Conservation (phyloP, 169 alveolate species). For the Cytauxzoon felis region DNA sequence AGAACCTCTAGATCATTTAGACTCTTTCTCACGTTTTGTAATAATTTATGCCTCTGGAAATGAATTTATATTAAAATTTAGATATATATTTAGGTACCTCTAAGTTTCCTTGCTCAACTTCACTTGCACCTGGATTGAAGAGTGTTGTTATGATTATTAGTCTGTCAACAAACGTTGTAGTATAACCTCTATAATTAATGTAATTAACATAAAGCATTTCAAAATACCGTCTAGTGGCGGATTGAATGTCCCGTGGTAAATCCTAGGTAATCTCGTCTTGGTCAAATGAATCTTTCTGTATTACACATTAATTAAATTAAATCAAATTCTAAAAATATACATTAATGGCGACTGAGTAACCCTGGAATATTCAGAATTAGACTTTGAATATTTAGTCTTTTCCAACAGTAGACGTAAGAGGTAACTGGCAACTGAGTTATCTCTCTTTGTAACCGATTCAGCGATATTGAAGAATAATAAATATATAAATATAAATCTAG, state of each 20-base stretch:
- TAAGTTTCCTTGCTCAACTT: slow-evolving; percentile 21
- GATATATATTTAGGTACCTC: background rate
- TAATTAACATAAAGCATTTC: background rate
- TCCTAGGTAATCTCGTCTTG: slow-evolving; percentile 40
- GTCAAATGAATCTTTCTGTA: slow-evolving; percentile 31
- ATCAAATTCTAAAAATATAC: background rate
- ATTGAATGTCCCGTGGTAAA: slow-evolving; percentile 31
- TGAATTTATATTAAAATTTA: background rate
- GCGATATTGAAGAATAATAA: background rate
- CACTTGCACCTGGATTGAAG: slow-evolving; percentile 41
- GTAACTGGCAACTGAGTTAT: slow-evolving; percentile 21
- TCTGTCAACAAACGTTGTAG: slow-evolving; percentile 9
- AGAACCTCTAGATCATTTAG: slow-evolving; percentile 4
- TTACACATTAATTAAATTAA: background rate
- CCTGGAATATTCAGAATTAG: slow-evolving; percentile 37
- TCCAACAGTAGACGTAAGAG: slow-evolving; percentile 31
- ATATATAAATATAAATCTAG: background rate
- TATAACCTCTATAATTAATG: background rate
- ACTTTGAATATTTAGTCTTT: slow-evolving; percentile 22
- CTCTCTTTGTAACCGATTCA: slow-evolving; percentile 11
- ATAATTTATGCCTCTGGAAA: background rate
- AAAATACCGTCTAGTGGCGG: slow-evolving; percentile 25
- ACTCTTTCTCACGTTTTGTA: background rate
- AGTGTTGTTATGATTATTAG: too few relatives aligned
- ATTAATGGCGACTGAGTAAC: slow-evolving; percentile 61